Conservation (phyloP, 2,329 filamentous ascomycete genomes). For the Exophiala sp. region DNA sequence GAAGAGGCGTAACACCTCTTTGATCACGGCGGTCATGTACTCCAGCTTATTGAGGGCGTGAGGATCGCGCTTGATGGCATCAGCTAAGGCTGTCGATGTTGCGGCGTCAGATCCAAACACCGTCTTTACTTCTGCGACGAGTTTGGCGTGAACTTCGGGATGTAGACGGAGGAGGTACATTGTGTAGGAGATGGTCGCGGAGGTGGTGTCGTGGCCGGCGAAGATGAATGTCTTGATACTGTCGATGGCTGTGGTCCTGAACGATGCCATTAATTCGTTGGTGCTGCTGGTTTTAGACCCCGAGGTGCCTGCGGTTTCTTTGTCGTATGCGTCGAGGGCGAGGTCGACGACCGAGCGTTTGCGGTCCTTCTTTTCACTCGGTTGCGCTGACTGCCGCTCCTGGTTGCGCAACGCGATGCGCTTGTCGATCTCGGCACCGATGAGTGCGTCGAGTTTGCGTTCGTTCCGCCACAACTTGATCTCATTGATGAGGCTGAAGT, state of each 20-base stretch:
- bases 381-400: not conserved
- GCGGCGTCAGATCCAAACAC: slow-evolving; percentile 46
- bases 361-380: slow-evolving; percentile 12
- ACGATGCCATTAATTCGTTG: slow-evolving; percentile 4
- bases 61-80: slow-evolving; percentile 40
- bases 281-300: not conserved
- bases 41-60: slow-evolving; percentile 49
- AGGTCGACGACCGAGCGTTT: slow-evolving; percentile 25
- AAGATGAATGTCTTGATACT: slow-evolving; percentile 33
- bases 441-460: slow-evolving; percentile 21
- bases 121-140: slow-evolving; percentile 50
- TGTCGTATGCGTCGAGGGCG: slow-evolving; percentile 26
- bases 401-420: slow-evolving; percentile 10
- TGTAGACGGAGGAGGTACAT: slow-evolving; percentile 40
- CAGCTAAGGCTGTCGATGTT: slow-evolving; percentile 31
- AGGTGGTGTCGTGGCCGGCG: slow-evolving; percentile 29
- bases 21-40: slow-evolving; percentile 52
- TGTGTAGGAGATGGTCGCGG: slow-evolving; percentile 32
- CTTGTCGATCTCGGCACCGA: slow-evolving; percentile 23
- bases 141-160: slow-evolving; percentile 33
- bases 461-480: slow-evolving; percentile 22
- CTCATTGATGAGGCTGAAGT: slow-evolving; percentile 11
- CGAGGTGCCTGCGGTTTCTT: slow-evolving; percentile 8
- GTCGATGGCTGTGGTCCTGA: slow-evolving; percentile 24
- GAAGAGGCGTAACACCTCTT: slow-evolving; percentile 53